Percentiles rank a stretch among this genome's conserved stretches.
Conservation (phyloP, 2,329 filamentous ascomycete species). For the Paraphaeosphaeria sporulosa region DNA sequence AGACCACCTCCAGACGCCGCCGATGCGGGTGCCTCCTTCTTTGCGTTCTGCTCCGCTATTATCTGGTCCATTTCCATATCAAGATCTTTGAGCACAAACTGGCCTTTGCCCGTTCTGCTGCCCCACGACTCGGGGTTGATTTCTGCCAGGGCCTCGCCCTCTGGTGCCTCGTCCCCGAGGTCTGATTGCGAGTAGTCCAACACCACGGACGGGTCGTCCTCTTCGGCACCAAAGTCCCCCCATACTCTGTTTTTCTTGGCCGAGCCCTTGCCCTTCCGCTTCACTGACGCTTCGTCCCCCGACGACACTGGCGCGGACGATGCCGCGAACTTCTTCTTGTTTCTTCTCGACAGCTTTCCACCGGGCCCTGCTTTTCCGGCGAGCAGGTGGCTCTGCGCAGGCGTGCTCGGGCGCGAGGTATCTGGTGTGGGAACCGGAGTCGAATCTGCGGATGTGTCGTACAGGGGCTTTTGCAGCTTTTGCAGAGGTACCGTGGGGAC, state of each 20-base stretch:
- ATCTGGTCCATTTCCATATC: slow-evolving; percentile 94
- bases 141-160: slow-evolving; percentile 71
- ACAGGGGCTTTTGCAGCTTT: slow-evolving; percentile 48
- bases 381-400: slow-evolving; percentile 70
- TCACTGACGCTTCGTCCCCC: slow-evolving; percentile 76
- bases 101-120: slow-evolving; percentile 81
- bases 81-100: slow-evolving; percentile 92
- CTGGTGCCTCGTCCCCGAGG: slow-evolving; percentile 58
- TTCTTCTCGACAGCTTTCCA: slow-evolving; percentile 79
- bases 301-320: slow-evolving; percentile 73
- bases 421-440: slow-evolving; percentile 76
- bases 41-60: slow-evolving; percentile 78
- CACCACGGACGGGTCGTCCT: slow-evolving; percentile 77
- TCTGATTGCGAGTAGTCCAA: slow-evolving; percentile 85
- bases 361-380: slow-evolving; percentile 78
- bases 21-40: slow-evolving; percentile 37
- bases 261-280: slow-evolving; percentile 65
- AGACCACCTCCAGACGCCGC: slow-evolving; percentile 62
- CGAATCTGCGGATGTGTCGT: slow-evolving; percentile 68
- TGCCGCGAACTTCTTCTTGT: slow-evolving; percentile 71
- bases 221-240: slow-evolving; percentile 90
- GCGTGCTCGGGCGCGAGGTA: slow-evolving; percentile 81
- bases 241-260: slow-evolving; percentile 89
- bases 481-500: slow-evolving; percentile 62
- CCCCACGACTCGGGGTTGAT: slow-evolving; percentile 86